Evolutionary conservation across 2,329 filamentous ascomycete genomes (phyloP), one percentile per base, ranked within the genome.

Genomic region (Colletotrichum liriopes): DNA sequence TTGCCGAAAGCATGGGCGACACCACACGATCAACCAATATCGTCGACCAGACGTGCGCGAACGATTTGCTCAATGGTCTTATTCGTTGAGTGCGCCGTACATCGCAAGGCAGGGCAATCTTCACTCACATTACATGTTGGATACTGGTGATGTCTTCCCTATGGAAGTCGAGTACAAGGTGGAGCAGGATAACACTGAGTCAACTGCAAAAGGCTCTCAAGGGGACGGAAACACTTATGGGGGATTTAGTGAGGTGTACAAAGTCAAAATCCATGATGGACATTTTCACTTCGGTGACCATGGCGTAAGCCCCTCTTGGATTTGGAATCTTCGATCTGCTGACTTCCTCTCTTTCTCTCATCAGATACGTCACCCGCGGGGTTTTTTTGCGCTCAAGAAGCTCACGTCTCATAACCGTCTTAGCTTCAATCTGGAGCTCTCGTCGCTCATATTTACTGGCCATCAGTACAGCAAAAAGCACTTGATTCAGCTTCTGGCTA

Each of bases 261-360:
- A 68, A 32, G 69, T 72, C 26, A 67, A 52, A 11, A 62, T 72
- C 0, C 58, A 72, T 7, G n/a, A 68, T 8, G 64, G 58, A 5
- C 69, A 72, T n/a, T 63, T n/a, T 32, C 41, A 67, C 20, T 72
- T 72, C 29, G 69, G 69, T 8, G 26, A 58, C 5, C 59, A 72
- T 11, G 69, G 69, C 26, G 69, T 72, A 68, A 45, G 51, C 32
- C 32, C 26, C 8, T 29, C 16, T 23, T n/a, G 8, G 14, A 18
- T 11, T n/a, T 12, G 23, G 14, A 29, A 11, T 8, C n/a, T 9
- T 26, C 11, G 18, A 4, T 20, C 2, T 12, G 51, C 23, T 54
- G 11, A 65, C 37, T 4, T 9, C n/a, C 37, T 26, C 32, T 41
- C 1, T 1, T 8, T 35, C 37, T 26, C n/a, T 41, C 1, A 1